phyloP scores from a whole-genome alignment of 2,329 filamentous ascomycete species.

The Pseudogymnoascus sp. region DNA sequence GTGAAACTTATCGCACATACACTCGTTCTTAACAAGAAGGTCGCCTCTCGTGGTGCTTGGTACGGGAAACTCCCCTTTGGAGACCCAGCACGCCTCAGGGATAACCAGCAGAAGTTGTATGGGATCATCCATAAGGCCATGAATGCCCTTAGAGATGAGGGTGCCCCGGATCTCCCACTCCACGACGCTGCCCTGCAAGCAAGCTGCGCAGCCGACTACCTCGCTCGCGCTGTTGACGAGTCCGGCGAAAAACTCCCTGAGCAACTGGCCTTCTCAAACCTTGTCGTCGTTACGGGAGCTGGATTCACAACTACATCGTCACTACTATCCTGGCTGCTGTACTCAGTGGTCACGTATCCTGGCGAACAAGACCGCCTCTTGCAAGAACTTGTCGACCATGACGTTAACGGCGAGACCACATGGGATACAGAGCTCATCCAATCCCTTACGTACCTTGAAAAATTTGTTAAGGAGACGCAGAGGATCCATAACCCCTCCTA shows the following conservation, averaged over 20 bases:
- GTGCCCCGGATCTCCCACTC: constrained; percentile 28
- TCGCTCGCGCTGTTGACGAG: constrained; percentile 33
- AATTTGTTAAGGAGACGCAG: constrained; percentile 39
- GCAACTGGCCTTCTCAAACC: constrained; percentile 23
- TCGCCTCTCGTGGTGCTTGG: constrained; percentile 37
- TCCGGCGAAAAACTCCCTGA: constrained; percentile 35
- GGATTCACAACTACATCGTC: constrained; percentile 40
- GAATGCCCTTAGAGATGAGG: constrained; percentile 27
- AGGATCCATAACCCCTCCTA: constrained; percentile 38
- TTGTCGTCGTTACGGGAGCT: constrained; percentile 35
- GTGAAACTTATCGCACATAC: constrained; percentile 32
- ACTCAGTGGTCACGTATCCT: constrained; percentile 34
- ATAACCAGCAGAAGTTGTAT: constrained; percentile 26
- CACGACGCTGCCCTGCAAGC: constrained; percentile 32
- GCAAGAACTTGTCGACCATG: constrained; percentile 37
- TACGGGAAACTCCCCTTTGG: constrained; percentile 39
- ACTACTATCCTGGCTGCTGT: constrained; percentile 40
- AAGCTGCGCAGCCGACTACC: constrained; percentile 26
- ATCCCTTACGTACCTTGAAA: constrained; percentile 31
- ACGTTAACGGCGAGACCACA: constrained; percentile 24
- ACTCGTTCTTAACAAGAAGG: constrained; percentile 39
- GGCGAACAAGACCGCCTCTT: constrained; percentile 38
- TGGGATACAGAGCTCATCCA: constrained; percentile 30
- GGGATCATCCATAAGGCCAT: constrained; percentile 33
- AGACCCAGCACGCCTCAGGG: constrained; percentile 28